Percentiles rank a stretch among this genome's conserved stretches.
Evolutionary conservation across 495 filamentous ascomycete species (phyloP).

Genomic region (Xeromyces bisporus): DNA sequence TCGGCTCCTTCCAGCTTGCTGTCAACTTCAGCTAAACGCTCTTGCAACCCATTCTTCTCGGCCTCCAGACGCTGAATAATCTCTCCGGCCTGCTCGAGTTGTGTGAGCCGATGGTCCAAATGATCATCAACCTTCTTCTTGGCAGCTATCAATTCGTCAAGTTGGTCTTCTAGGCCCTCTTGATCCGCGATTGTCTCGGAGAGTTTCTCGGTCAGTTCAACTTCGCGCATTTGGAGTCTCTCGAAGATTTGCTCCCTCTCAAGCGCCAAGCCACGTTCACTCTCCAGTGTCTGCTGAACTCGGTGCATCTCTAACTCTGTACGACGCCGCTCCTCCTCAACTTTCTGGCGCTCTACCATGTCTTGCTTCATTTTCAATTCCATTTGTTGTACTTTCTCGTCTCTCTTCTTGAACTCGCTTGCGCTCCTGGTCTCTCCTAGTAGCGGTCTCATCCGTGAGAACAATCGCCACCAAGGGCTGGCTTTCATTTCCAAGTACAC

Average conservation of each 20-base stretch:
- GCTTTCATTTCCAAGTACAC: slow-evolving; percentile 74
- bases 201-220: slow-evolving; percentile 80
- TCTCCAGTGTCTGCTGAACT: slow-evolving; percentile 84
- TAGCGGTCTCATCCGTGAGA: slow-evolving; percentile 90
- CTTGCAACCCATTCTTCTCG: slow-evolving; percentile 60
- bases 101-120: slow-evolving; percentile 54
- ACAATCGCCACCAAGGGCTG: slow-evolving; percentile 93
- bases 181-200: slow-evolving; percentile 89
- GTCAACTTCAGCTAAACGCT: slow-evolving; percentile 51
- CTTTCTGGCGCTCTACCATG: slow-evolving; percentile 49
- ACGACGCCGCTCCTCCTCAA: slow-evolving; percentile 85
- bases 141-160: slow-evolving; percentile 75
- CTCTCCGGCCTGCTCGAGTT: slow-evolving; percentile 80
- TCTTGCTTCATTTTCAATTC: slow-evolving; percentile 71
- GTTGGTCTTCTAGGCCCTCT: slow-evolving; percentile 79
- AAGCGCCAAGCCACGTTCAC: slow-evolving; percentile 79
- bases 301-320: slow-evolving; percentile 73
- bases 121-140: slow-evolving; percentile 83
- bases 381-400: slow-evolving; percentile 79
- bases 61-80: slow-evolving; percentile 71
- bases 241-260: slow-evolving; percentile 99
- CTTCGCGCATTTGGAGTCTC: slow-evolving; percentile 73
- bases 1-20: slow-evolving; percentile 48
- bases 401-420: slow-evolving; percentile 79
- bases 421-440: slow-evolving; percentile 81